These are phyloP conservation scores for Claviceps digitariae DNA, from an alignment of 2,329 filamentous ascomycete species.

Conservation along the genomic window DNA sequence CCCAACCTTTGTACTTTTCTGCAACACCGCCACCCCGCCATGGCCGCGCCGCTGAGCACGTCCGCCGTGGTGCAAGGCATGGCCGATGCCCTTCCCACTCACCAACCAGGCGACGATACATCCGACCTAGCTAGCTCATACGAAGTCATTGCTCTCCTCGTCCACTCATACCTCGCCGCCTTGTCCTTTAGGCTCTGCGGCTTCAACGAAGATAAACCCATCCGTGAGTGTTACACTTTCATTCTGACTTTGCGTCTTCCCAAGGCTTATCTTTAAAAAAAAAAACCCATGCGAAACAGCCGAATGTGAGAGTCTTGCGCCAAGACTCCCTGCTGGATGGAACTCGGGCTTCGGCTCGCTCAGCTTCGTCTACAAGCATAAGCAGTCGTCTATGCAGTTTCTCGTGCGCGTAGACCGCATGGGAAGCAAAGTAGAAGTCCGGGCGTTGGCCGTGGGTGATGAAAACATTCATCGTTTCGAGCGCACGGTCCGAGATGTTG, in stretches of 20 bases:
- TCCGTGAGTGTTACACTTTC: slow-evolving; percentile 35
- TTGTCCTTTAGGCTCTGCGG: slow-evolving; percentile 72
- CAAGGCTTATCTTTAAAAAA: neutral
- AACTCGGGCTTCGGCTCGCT: slow-evolving; percentile 59
- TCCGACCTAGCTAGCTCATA: slow-evolving; percentile 56
- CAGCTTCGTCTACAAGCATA: slow-evolving; percentile 76
- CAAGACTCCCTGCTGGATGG: slow-evolving; percentile 63
- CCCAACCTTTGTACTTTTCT: neutral
- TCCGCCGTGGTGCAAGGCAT: slow-evolving; percentile 38
- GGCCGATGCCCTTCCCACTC: slow-evolving; percentile 45
- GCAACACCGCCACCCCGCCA: neutral
- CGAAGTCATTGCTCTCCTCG: slow-evolving; percentile 72
- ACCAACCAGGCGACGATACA: slow-evolving; percentile 36
- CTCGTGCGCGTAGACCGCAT: slow-evolving; percentile 71
- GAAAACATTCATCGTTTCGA: slow-evolving; percentile 74
- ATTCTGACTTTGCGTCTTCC: neutral
- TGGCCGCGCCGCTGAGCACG: slow-evolving; percentile 11
- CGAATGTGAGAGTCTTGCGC: slow-evolving; percentile 42
- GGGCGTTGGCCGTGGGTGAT: slow-evolving; percentile 65
- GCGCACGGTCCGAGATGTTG: slow-evolving; percentile 54
- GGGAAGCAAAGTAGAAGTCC: slow-evolving; percentile 70
- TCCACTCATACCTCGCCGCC: slow-evolving; percentile 69
- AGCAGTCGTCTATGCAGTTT: slow-evolving; percentile 73
- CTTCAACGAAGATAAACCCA: slow-evolving; percentile 67
- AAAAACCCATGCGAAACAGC: slow-evolving; percentile 5